A percentile compares a stretch with the other conserved stretches of the same genome.
Conservation (phyloP, 495 filamentous ascomycete species). For the Aspergillus avenaceus region DNA sequence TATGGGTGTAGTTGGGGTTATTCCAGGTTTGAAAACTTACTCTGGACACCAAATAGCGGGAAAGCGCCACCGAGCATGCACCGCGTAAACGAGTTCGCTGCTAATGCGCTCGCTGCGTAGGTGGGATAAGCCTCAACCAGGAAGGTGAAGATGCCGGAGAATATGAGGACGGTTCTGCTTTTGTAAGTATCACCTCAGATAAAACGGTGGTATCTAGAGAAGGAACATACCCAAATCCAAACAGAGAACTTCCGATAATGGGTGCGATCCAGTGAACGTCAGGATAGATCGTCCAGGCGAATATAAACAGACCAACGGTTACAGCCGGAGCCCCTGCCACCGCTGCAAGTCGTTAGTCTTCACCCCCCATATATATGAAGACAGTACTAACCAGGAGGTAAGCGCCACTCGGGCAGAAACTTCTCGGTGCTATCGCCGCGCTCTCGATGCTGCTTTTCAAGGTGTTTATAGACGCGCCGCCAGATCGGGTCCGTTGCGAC, state of each 20-base stretch:
- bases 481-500: constrained; percentile 71
- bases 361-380: too few relatives aligned
- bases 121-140: constrained; percentile 86
- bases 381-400: constrained; percentile 55
- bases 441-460: constrained; percentile 58
- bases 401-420: constrained; percentile 79
- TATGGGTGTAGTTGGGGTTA: background rate
- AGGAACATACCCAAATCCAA: constrained; percentile 65
- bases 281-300: constrained; percentile 69
- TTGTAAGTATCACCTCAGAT: constrained; percentile 7
- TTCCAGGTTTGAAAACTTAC: constrained; percentile 37
- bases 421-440: constrained; percentile 49
- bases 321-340: constrained; percentile 74
- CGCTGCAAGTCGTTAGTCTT: too few relatives aligned
- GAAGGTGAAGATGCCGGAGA: constrained; percentile 88
- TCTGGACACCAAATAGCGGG: constrained; percentile 65
- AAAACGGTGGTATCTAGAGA: too few relatives aligned
- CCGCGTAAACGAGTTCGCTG: constrained; percentile 82
- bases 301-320: constrained; percentile 83
- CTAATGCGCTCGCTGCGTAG: constrained; percentile 83
- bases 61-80: constrained; percentile 80
- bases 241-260: constrained; percentile 76
- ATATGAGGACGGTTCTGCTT: constrained; percentile 67
- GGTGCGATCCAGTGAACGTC: constrained; percentile 76
- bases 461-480: constrained; percentile 59